Base-by-base conservation (phyloP, 2,329 filamentous ascomycete genomes). In the Scedosporium apiospermum region DNA sequence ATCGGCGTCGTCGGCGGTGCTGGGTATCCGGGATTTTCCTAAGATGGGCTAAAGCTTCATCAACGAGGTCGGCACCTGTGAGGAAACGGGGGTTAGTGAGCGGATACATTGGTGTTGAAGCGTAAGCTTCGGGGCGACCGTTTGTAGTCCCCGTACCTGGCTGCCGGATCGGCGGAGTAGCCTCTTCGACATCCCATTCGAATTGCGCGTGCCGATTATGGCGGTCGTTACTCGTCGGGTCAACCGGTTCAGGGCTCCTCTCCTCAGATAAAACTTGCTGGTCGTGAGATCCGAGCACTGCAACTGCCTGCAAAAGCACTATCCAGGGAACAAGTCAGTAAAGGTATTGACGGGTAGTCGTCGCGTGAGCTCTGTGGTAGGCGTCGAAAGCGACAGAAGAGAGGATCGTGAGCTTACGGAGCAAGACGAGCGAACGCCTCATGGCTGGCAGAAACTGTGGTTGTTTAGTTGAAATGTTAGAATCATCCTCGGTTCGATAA, bases 41-140 rank as follows among this genome's bases (percentile, higher is more conserved):
- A 46, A 86, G 74, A 65, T 83, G 80, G 51, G 71, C 70, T 62
- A 81, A 71, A 4, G 83, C 83, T 30, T 77, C 75, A 57, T 82
- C 78, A 62, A 85, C 81, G 16, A 82, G 73, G 59, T 84, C 80
- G 67, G 78, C 78, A 49, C 81, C 82, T 82, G 65, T 9, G 6
- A 53, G 44, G 41, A n/a, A 34, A 62, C 63, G 30, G 66, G 6
- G 2, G 55, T 62, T 62, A 62, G 53, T 53, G 14, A 41, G n/a
- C 14, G 16, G 46, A 30, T 18, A 18, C 21, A n/a, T 18, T 30
- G 34, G 9, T 9, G 26, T 14, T 12, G 34, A 38, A 38, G 10
- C 34, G 12, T 38, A 27, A 30, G 51, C 51, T 49, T 49, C 1
- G 34, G 26, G 42, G 16, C 9, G 42, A 26, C 14, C 21, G 12